Conservation (phyloP, 1,284 basidiomycete species). For the Cutaneotrichosporon cyanovorans region DNA sequence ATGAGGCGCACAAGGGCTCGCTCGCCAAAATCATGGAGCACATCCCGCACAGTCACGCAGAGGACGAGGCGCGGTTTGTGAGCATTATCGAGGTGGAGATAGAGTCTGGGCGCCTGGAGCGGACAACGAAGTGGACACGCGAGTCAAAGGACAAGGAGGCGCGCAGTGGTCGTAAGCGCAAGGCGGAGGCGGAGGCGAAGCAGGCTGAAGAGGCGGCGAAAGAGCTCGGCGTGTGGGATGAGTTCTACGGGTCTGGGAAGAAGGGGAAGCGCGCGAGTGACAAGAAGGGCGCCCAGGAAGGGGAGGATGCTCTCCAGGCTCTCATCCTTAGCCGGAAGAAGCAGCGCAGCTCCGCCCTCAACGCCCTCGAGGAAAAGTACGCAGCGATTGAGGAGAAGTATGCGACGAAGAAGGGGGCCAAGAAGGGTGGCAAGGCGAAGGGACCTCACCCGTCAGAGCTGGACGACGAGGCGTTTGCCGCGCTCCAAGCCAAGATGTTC, state of each 20-base stretch:
- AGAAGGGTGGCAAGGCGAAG: slow-evolving; percentile 10
- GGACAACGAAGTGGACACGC: slow-evolving; percentile 58
- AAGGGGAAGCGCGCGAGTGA: slow-evolving; percentile 58
- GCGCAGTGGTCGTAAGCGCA: slow-evolving; percentile 62
- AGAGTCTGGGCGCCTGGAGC: slow-evolving; percentile 52
- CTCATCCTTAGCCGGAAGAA: slow-evolving; percentile 69
- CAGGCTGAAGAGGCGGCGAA: slow-evolving; percentile 80
- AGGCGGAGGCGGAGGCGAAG: slow-evolving; percentile 65
- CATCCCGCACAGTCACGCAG: slow-evolving; percentile 72
- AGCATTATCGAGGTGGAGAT: slow-evolving; percentile 63
- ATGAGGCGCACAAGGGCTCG: slow-evolving; percentile 59
- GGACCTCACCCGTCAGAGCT: slow-evolving; percentile 30
- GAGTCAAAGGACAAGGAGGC: slow-evolving; percentile 67
- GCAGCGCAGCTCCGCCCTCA: slow-evolving; percentile 63
- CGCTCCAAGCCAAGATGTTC: slow-evolving; percentile 41
- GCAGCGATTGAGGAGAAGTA: slow-evolving; percentile 29
- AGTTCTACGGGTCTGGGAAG: slow-evolving; percentile 81
- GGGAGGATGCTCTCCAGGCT: slow-evolving; percentile 62
- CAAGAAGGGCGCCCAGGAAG: slow-evolving; percentile 53
- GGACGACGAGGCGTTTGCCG: slow-evolving; percentile 39
- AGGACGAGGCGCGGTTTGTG: slow-evolving; percentile 77
- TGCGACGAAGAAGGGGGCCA: slow-evolving; percentile 24
- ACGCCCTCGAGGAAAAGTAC: slow-evolving; percentile 76
- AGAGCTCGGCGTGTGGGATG: slow-evolving; percentile 88
- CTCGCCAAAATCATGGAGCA: slow-evolving; percentile 70